phyloP scores from a whole-genome alignment of 73 alveolate species.

The Paramecium tetraurelia region DNA sequence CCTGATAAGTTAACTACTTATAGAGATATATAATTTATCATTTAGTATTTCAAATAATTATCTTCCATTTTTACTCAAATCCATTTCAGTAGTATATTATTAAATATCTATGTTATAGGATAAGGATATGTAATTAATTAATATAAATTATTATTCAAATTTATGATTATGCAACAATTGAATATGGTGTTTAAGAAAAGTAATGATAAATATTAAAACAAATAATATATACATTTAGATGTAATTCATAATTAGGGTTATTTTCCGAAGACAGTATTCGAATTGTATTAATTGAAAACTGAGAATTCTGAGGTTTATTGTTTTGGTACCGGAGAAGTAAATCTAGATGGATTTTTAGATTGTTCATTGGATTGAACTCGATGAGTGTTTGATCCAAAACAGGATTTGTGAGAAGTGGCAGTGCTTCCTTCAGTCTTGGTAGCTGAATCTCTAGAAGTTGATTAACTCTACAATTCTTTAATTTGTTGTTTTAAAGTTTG shows the following conservation, averaged over 20 bases:
- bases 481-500: not conserved
- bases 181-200: not conserved
- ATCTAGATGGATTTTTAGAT: conserved; percentile 46
- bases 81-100: too few relatives aligned
- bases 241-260: not conserved
- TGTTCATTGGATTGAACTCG: not conserved
- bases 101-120: too few relatives aligned
- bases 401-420: not conserved
- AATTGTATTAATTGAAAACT: not conserved
- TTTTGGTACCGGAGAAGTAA: conserved; percentile 42
- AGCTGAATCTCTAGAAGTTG: conserved; percentile 18
- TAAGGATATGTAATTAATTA: too few relatives aligned
- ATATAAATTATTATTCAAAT: too few relatives aligned
- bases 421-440: not conserved
- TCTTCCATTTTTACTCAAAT: too few relatives aligned
- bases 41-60: too few relatives aligned
- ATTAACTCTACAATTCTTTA: not conserved
- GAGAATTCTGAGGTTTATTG: not conserved
- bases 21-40: too few relatives aligned
- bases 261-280: not conserved
- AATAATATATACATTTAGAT: not conserved
- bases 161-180: too few relatives aligned
- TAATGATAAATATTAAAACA: not conserved
- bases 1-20: too few relatives aligned
- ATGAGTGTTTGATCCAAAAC: not conserved